Evolutionary conservation across 768 basidiomycete species (phyloP), one percentile per base, ranked within the genome.

Genomic region (Pleurotus sapidus): DNA sequence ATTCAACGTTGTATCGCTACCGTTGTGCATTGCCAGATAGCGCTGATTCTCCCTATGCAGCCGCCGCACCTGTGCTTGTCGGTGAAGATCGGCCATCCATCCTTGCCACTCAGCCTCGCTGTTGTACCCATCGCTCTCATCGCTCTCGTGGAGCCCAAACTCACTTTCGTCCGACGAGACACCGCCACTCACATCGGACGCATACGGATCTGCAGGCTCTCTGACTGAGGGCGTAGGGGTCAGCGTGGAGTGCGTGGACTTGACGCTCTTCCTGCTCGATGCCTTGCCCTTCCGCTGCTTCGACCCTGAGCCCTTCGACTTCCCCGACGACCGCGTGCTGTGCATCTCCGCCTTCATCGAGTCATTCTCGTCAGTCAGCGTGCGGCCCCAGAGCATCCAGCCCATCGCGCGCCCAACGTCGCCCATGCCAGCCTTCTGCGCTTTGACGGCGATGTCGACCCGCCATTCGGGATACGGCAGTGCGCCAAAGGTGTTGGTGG

Each of bases 381-480:
- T 59, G 17, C 61, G 72, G 2, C 69, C 63, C 70, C 72, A 72
- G 17, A 76, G 55, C 5, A 79, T 66, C 68, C 78, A 75, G 42
- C 81, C 78, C 74, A 86, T 72, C 0, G 85, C 81, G 25, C 77
- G 73, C 0, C 80, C 78, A 0, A 82, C 72, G n/a, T 83, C 76
- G 0, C 87, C 82, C 65, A 86, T 70, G 0, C 86, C 85, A 11
- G 85, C 81, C 25, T 75, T 74, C 9, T 79, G 76, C 0, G 87
- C 87, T 42, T 77, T 74, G 40, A 75, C 70, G 1, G 82, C 74
- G 0, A 84, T 64, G 2, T 75, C 74, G 0, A 73, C 63, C 0
- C 87, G 79, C 88, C 88, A 90, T 61, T 88, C 87, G 0, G 88
- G 88, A 65, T 86, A 89, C 0, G 79, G 81, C 1, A 86, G 66